Evolutionary conservation across 2,329 filamentous ascomycete species (phyloP).

Genomic region (Beauveria medogensis): DNA sequence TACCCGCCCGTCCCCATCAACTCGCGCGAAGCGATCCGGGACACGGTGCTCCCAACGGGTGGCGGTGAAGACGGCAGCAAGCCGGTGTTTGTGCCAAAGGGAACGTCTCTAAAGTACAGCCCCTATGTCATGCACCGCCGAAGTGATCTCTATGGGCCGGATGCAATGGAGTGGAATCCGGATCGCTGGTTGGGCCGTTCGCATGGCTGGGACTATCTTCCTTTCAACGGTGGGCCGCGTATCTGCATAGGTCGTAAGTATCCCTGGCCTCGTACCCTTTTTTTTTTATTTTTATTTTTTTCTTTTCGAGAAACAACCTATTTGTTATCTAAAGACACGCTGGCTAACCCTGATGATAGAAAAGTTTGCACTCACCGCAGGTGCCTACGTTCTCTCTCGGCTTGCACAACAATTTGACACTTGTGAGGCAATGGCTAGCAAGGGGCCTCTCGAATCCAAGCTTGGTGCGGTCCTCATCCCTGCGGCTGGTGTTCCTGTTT

Average conservation of each 20-base stretch:
- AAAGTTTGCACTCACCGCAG: not conserved
- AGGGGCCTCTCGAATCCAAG: not conserved
- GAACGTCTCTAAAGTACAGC: not conserved
- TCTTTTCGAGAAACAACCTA: too few species aligned
- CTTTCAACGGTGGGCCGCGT: conserved; percentile 31
- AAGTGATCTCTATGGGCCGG: conserved; percentile 20
- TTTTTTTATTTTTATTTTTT: too few species aligned
- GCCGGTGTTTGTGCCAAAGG: not conserved
- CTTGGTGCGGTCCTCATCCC: not conserved
- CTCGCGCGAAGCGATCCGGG: not conserved
- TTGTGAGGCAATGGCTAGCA: not conserved
- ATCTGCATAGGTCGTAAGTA: conserved; percentile 15
- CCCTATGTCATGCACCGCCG: conserved; percentile 21
- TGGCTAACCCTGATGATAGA: not conserved
- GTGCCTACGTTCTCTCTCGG: not conserved
- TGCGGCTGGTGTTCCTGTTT: not conserved
- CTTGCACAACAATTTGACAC: not conserved
- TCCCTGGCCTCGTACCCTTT: not conserved
- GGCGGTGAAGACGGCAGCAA: not conserved
- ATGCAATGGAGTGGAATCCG: conserved; percentile 21
- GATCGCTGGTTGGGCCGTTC: conserved; percentile 23
- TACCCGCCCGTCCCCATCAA: conserved; percentile 1
- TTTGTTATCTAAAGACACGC: not conserved
- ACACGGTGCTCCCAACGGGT: not conserved
- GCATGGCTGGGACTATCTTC: conserved; percentile 27